Base-by-base conservation (phyloP, 1,284 basidiomycete species). In the Mycena sp. region DNA sequence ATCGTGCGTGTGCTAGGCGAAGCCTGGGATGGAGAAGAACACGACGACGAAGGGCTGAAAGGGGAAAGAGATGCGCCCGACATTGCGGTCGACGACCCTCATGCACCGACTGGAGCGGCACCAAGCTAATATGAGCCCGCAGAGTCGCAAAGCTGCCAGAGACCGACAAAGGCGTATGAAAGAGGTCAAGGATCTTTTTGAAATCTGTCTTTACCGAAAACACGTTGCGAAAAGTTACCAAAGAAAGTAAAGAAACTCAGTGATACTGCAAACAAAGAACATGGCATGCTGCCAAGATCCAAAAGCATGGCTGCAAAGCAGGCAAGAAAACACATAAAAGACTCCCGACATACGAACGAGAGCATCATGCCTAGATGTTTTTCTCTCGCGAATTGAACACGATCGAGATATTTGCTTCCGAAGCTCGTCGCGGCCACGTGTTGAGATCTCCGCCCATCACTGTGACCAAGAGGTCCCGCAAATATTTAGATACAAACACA, bases 141-240 rank as follows among this genome's bases (percentile, higher is more conserved):
- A 48, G 40, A n/a, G 37, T 48, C 35, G 26, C 9, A 29, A 35
- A 21, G 37, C 37, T 52, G 49, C 17, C 23, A 53, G 49, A 37
- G 38, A 48, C 19, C 7, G 16, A 17, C 17, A 10, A 32, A 17
- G 21, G 23, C 10, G n/a, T 29, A 32, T 26, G 55, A 51, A 63
- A 48, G 54, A 57, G 17, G 41, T 35, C 23, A 28, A 45, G 48
- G 30, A 7, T 29, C 10, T 16, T 19, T 48, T 32, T 38, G 25
- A n/a, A 12, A 16, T 26, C 26, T 37, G 14, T 58, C 35, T 62
- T 63, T 58, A 35, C 41, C 54, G 56, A 53, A 21, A 58, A 53
- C 56, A 58, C 61, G 61, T 62, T 62, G 60, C 54, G 19, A 7
- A 32, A 56, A 52, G 38, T 45, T 56, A 23, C 60, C 30, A 44